Base-by-base conservation (phyloP, 129 eudicot genomes). In the Flaveria ramosissima region DNA sequence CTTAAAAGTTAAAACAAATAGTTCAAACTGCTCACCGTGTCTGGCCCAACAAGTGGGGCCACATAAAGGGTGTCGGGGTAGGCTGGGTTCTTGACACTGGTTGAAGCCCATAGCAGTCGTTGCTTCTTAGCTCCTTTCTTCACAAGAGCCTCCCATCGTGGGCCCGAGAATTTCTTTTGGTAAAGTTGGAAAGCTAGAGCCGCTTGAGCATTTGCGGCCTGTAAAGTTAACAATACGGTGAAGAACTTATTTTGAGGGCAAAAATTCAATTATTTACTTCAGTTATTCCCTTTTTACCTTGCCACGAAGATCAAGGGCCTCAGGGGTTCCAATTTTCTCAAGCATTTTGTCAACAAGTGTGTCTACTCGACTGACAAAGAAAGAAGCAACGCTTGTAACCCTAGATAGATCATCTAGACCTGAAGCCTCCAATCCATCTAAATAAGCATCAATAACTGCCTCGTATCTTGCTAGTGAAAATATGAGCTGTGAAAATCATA, bases 151-250 rank as follows among this genome's bases (percentile, higher is more conserved):
- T 94, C 99, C 99, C 99, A 94, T 83, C 99, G 85, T 50, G 99
- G 99, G 48, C 99, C 99, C 4, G 99, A 94, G 78, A 94, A 94
- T 76, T 94, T 94, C 97, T 91, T 91, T 78, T 91, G 96, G 88
- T 94, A 94, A 42, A 94, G 96, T 73, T 94, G 89, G 86, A 82
- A 94, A 42, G 99, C 99, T 53, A 94, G 84, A 89, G 86, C 91
- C 72, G 99, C 99, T 83, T 94, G 99, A 77, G 99, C 96, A 84
- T 91, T 92, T 79, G 99, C 99, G 76, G 97, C 99, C 99, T 94
- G 84, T 57, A 63, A 42, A 56, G 56, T 42, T 56, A 19, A 72
- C 48, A 46, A 32, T 46, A 32, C 0, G 27, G 20, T 60, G 12
- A 42, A 56, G 19, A 32, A 46, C 26, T 2, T 14, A 21, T 19